Percentiles rank a stretch among this genome's conserved stretches.
phyloP scores from a whole-genome alignment of 1,284 basidiomycete species.

The Cutaneotrichosporon spelunceum region DNA sequence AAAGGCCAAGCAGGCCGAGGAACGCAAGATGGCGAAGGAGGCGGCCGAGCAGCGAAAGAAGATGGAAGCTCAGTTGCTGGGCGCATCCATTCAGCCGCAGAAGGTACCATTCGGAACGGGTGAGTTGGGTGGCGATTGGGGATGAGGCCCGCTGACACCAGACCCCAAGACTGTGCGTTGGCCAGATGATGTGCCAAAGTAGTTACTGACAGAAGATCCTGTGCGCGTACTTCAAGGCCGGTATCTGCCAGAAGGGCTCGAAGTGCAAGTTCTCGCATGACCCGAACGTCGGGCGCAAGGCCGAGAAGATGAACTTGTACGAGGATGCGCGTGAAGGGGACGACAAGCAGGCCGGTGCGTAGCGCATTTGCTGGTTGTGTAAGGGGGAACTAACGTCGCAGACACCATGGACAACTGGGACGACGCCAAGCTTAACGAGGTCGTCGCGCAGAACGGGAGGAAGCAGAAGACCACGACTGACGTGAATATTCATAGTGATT shows the following conservation, averaged over 20 bases:
- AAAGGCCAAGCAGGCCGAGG: constrained; percentile 78
- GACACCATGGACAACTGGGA: constrained; percentile 99
- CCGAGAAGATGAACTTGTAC: constrained; percentile 95
- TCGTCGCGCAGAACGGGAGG: constrained; percentile 82
- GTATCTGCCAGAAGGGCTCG: constrained; percentile 77
- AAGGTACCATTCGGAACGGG: constrained; percentile 90
- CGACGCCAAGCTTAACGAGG: constrained; percentile 81
- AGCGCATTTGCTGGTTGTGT: constrained; percentile 35
- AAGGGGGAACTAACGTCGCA: constrained; percentile 37
- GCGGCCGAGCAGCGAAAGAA: constrained; percentile 78
- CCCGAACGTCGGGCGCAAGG: constrained; percentile 79
- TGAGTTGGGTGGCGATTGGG: constrained; percentile 42
- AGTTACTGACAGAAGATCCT: constrained; percentile 54
- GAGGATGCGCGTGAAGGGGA: constrained; percentile 77
- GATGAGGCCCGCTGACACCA: constrained; percentile 21
- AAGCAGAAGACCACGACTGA: constrained; percentile 92
- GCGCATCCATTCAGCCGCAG: constrained; percentile 61
- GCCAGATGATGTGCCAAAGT: not conserved
- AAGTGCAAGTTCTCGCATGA: constrained; percentile 98
- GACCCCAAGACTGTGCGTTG: constrained; percentile 72
- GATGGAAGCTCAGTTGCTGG: constrained; percentile 74
- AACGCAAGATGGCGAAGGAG: constrained; percentile 70
- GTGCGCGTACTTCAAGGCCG: constrained; percentile 84
- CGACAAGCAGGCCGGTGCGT: constrained; percentile 62
- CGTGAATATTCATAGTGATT: constrained; percentile 55